Conservation (phyloP, 116 monocot species). For the Papilionanthe hybrid region DNA sequence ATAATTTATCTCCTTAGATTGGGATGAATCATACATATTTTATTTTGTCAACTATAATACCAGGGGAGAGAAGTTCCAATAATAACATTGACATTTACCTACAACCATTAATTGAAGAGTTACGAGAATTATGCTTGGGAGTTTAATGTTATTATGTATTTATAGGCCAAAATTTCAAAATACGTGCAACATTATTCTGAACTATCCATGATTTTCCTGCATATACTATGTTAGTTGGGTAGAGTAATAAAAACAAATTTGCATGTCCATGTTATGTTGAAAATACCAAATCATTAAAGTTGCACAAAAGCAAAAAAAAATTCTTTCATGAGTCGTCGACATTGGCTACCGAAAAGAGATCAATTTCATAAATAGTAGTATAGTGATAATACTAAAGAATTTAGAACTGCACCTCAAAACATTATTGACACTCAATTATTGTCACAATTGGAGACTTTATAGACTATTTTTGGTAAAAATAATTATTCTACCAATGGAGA, state of each 20-base stretch:
- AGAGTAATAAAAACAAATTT: slow-evolving; percentile 8
- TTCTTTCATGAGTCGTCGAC: too few species aligned
- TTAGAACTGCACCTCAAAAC: too few species aligned
- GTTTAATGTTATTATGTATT: slow-evolving; percentile 1
- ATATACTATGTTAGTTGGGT: slow-evolving; percentile 17
- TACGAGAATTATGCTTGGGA: slow-evolving; percentile 6
- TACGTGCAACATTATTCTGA: slow-evolving; percentile 9
- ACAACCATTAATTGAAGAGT: slow-evolving; percentile 15
- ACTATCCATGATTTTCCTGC: slow-evolving; percentile 26
- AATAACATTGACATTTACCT: slow-evolving; percentile 21
- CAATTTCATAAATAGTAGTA: too few species aligned
- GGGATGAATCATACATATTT: not conserved
- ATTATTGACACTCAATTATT: too few species aligned
- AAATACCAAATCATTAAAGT: too few species aligned
- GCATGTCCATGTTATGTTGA: not conserved
- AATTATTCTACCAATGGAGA: too few species aligned
- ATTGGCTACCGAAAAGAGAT: too few species aligned
- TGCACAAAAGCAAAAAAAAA: too few species aligned
- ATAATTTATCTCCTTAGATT: slow-evolving; percentile 6
- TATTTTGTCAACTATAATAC: not conserved
- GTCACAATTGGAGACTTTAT: too few species aligned
- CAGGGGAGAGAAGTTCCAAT: too few species aligned
- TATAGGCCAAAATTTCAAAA: slow-evolving; percentile 1
- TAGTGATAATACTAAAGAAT: too few species aligned
- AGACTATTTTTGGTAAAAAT: too few species aligned